Evolutionary conservation across 257 asterid genomes (phyloP), one percentile per base, ranked within the genome.

Genomic region (Lycium ferocissimum): DNA sequence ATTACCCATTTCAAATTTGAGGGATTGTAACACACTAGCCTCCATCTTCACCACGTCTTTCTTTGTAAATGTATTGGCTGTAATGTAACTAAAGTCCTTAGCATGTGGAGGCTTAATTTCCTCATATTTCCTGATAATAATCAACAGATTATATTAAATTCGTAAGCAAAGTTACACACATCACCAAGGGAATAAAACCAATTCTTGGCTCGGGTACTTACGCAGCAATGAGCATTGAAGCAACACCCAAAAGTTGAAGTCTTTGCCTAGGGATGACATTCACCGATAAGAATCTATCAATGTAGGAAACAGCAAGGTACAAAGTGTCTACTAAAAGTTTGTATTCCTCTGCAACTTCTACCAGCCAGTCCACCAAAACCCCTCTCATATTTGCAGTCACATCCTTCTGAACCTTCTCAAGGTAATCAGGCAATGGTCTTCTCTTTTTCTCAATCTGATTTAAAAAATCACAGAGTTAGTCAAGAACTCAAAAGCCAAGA

Each of bases 171-270:
- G 5, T 26, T n/a, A 45, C 22, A 14, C 61, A 13, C 5, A 73
- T 40, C 33, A 26, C 37, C 43, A 17, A 13, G 2, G 3, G 45
- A 43, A 40, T 38, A 76, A 49, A 40, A 3, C 4, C 15, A 47
- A 76, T 0, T 8, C 20, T 22, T 20, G 49, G 84, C 5, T 66
- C 17, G 2, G 86, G 37, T 10, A 53, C 98, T 92, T 92, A 96
- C 98, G 99, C 93, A 86, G 98, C 98, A 85, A 96, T 90, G n/a
- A 94, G 98, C 98, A 96, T 96, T 14, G 99, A 96, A 15, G 98
- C 91, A 87, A 96, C 97, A 18, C 99, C 99, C 56, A 96, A 93
- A 70, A 96, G 98, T 92, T 96, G 98, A 76, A 96, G 98, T 33
- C 53, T 88, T 89, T 93, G 93, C 69, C 97, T 79, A 56, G 58